These are phyloP conservation scores for Metschnikowia drakensbergensis DNA, from an alignment of 805 yeast genomes.

Conservation along the genomic window DNA sequence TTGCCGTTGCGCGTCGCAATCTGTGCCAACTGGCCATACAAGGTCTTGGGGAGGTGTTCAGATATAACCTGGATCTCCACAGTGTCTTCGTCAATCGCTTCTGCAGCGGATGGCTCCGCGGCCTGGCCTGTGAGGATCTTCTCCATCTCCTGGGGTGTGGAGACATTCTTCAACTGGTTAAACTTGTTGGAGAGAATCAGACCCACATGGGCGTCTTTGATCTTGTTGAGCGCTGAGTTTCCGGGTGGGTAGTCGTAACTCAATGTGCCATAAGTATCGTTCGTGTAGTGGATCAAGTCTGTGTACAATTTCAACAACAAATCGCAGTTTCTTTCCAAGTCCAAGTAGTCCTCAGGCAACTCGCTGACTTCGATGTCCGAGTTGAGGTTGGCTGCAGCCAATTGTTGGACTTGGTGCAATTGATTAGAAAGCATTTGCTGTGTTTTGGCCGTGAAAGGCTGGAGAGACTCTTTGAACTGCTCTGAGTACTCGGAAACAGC, in stretches of 20 bases:
- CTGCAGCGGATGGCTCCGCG: slow-evolving; percentile 7
- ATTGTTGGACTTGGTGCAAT: slow-evolving; percentile 49
- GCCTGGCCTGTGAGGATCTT: slow-evolving; percentile 43
- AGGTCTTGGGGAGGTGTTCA: slow-evolving; percentile 57
- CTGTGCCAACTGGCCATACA: slow-evolving; percentile 65
- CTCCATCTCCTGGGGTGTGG: slow-evolving; percentile 65
- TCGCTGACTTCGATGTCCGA: slow-evolving; percentile 61
- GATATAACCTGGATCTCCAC: slow-evolving; percentile 31
- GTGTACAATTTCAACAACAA: slow-evolving; percentile 58
- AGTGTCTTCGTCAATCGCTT: slow-evolving; percentile 14
- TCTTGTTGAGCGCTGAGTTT: slow-evolving; percentile 43
- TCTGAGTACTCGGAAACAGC: slow-evolving; percentile 38
- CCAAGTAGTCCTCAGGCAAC: slow-evolving; percentile 68
- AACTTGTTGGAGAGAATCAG: slow-evolving; percentile 53
- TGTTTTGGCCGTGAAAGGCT: slow-evolving; percentile 59
- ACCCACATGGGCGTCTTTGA: slow-evolving; percentile 65
- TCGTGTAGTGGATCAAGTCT: slow-evolving; percentile 39
- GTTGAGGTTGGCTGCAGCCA: slow-evolving; percentile 27
- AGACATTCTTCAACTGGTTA: slow-evolving; percentile 57
- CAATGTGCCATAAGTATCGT: slow-evolving; percentile 63
- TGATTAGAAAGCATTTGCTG: slow-evolving; percentile 57
- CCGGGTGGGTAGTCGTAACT: slow-evolving; percentile 81
- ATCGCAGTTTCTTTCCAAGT: slow-evolving; percentile 65
- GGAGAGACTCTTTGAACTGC: slow-evolving; percentile 41
- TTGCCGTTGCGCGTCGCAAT: slow-evolving; percentile 49